phyloP scores from a whole-genome alignment of 1,284 basidiomycete species.

The Grifola frondosa region DNA sequence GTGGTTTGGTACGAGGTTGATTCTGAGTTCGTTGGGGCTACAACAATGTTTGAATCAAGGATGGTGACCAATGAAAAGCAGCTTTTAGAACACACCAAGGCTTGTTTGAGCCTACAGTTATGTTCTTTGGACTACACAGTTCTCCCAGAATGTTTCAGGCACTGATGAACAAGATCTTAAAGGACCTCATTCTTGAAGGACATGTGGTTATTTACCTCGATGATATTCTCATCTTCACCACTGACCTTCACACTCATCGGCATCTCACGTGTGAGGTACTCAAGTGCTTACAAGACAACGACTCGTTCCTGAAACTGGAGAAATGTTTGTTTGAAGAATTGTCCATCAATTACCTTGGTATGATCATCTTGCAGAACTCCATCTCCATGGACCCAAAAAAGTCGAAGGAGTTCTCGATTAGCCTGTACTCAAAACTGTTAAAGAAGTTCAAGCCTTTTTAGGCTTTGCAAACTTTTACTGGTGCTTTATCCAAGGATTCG shows the following conservation, averaged over 20 bases:
- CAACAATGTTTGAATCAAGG: slow-evolving; percentile 7
- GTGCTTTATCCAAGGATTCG: slow-evolving; percentile 40
- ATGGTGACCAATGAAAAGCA: slow-evolving; percentile 5
- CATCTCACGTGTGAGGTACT: background rate
- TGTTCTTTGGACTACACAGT: slow-evolving; percentile 9
- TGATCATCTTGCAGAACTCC: too few species aligned
- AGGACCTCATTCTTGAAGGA: background rate
- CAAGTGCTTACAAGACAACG: background rate
- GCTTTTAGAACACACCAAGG: slow-evolving; percentile 2
- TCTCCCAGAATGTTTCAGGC: slow-evolving; percentile 3
- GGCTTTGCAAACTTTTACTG: slow-evolving; percentile 36
- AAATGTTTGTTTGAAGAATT: too few species aligned
- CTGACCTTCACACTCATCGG: background rate
- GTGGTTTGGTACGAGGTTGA: too few species aligned
- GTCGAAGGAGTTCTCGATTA: too few species aligned
- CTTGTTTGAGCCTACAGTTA: slow-evolving; percentile 1
- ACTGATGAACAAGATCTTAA: slow-evolving; percentile 7
- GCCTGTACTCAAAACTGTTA: too few species aligned
- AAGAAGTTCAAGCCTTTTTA: slow-evolving; percentile 25
- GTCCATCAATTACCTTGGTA: too few species aligned
- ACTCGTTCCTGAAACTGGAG: too few species aligned
- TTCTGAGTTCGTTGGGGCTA: slow-evolving; percentile 1
- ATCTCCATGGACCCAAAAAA: too few species aligned
- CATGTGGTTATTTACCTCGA: slow-evolving; percentile 3
- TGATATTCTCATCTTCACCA: slow-evolving; percentile 1